Conservation (phyloP, 2,329 filamentous ascomycete genomes). For the Zelopaecilomyces penicillatus region DNA sequence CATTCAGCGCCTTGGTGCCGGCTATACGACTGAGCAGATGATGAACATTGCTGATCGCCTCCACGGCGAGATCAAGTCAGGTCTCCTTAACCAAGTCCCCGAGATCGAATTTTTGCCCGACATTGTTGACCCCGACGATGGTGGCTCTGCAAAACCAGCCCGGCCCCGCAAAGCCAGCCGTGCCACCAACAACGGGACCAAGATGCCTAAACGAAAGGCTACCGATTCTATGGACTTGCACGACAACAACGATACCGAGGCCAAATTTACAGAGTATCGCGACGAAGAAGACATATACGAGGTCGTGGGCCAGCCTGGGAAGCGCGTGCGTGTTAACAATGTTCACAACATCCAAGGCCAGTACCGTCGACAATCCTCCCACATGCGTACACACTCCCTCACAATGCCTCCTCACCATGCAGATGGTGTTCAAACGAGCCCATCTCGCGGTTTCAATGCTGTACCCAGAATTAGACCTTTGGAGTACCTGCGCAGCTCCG, state of each 20-base stretch:
- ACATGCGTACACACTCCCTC: slow-evolving; percentile 2
- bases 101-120: slow-evolving; percentile 53
- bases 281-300: neutral
- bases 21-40: slow-evolving; percentile 40
- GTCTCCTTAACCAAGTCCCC: slow-evolving; percentile 38
- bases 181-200: slow-evolving; percentile 9
- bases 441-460: slow-evolving; percentile 7
- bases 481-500: slow-evolving; percentile 8
- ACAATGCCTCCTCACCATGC: slow-evolving; percentile 5
- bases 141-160: slow-evolving; percentile 15
- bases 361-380: neutral
- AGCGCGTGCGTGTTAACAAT: slow-evolving; percentile 14
- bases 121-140: slow-evolving; percentile 32
- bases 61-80: slow-evolving; percentile 34
- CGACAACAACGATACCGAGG: neutral
- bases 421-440: neutral
- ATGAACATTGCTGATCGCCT: slow-evolving; percentile 38
- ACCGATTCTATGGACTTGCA: slow-evolving; percentile 8
- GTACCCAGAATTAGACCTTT: slow-evolving; percentile 16
- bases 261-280: neutral
- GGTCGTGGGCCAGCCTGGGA: slow-evolving; percentile 12
- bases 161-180: slow-evolving; percentile 14
- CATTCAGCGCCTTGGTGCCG: slow-evolving; percentile 34
- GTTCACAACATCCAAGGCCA: neutral
- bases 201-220: slow-evolving; percentile 17